Base-by-base conservation (phyloP, 129 eudicot species). In the Silybum marianum region DNA sequence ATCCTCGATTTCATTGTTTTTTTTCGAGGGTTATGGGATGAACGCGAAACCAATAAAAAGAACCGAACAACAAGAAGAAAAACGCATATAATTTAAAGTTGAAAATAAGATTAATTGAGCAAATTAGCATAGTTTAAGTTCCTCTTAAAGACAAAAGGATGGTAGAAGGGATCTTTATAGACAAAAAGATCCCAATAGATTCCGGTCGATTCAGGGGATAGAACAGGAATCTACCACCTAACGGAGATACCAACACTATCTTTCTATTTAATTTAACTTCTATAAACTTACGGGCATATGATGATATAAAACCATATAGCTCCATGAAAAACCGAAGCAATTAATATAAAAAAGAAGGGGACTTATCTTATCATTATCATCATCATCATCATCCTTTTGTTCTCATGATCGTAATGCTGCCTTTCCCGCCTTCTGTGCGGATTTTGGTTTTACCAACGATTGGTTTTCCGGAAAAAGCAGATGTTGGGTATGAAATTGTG, bases 381-480 rank as follows among this genome's bases (percentile, higher is more conserved):
- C 78, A 95, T 71, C 99, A 26, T 26, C 30, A 26, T 92, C 78
- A 95, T 71, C 99, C 99, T 82, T 89, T 95, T 46, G 99, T 95
- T 85, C 99, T 95, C 97, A 95, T 90, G 69, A 95, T 95, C 16
- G 99, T 95, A 23, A 92, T 95, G 93, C 99, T 92, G 65, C 99
- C 99, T 88, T 90, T 88, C 36, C 99, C 99, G 4, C 99, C 99
- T 85, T 95, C 98, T 2, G 98, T 95, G 34, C 88, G 97, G 72
- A 95, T 95, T 80, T 90, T 95, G 10, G 99, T 95, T 86, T 92
- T 95, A 13, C 94, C 97, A 36, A 95, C 97, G 36, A 95, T 97
- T 9, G 99, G 99, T 65, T 95, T 95, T 38, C 99, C 99, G 3
- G 99, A 88, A 32, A 95, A 83, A 1, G 97, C 99, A 8, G 99